Percentiles rank a stretch among this genome's conserved stretches.
Evolutionary conservation across 2,329 filamentous ascomycete species (phyloP).

Genomic region (Talaromyces sp.): DNA sequence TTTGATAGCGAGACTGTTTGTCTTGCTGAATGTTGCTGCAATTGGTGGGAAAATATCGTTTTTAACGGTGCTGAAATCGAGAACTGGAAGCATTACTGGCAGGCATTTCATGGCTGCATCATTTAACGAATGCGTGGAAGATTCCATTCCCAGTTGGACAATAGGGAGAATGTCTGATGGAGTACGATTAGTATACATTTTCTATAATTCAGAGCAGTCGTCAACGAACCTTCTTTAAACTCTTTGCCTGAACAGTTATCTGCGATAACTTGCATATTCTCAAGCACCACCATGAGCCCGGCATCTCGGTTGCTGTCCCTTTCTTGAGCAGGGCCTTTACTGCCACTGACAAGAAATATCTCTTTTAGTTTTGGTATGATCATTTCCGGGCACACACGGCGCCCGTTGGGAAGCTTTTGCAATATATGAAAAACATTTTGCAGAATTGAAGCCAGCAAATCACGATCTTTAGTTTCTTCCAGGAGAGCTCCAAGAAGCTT

Average conservation of each 20-base stretch:
- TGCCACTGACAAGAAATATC: constrained; percentile 61
- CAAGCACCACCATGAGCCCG: constrained; percentile 82
- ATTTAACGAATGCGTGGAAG: constrained; percentile 79
- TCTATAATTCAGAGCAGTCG: background rate
- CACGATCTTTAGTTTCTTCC: constrained; percentile 89
- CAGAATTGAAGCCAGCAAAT: constrained; percentile 75
- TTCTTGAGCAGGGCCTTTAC: constrained; percentile 50
- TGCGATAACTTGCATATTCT: constrained; percentile 70
- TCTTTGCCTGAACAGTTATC: constrained; percentile 83
- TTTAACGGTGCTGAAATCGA: constrained; percentile 96
- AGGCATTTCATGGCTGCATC: constrained; percentile 78
- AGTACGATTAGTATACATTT: constrained; percentile 16
- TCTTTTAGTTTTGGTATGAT: constrained; percentile 80
- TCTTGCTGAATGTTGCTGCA: constrained; percentile 83
- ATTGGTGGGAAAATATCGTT: constrained; percentile 94
- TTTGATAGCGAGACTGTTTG: constrained; percentile 90
- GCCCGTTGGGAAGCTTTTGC: constrained; percentile 67
- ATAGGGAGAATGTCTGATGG: constrained; percentile 75
- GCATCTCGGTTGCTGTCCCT: constrained; percentile 80
- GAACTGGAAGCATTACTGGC: constrained; percentile 71
- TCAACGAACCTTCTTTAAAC: constrained; percentile 75
- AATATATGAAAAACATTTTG: constrained; percentile 92
- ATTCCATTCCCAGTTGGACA: constrained; percentile 76
- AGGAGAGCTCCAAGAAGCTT: constrained; percentile 84
- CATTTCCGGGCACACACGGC: constrained; percentile 73